Percentiles rank a stretch among this genome's conserved stretches.
Evolutionary conservation across 2,329 filamentous ascomycete species (phyloP).

Genomic region (Colletotrichum tamarilloi): DNA sequence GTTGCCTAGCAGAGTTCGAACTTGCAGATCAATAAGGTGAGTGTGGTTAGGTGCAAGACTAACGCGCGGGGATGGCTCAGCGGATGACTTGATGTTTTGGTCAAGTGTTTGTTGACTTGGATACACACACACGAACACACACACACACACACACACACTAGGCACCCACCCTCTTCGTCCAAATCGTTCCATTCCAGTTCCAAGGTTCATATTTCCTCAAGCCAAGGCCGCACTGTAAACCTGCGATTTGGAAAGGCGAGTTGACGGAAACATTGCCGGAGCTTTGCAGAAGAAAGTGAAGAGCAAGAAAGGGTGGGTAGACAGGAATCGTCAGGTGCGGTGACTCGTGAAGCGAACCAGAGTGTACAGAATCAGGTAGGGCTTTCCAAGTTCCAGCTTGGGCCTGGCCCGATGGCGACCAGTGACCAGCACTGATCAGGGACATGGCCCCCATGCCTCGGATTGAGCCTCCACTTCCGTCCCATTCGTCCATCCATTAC

Average conservation of each 20-base stretch:
- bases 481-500: slow-evolving; percentile 25
- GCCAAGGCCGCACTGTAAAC: too few species aligned
- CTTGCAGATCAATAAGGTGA: background rate
- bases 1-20: background rate
- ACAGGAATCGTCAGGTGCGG: background rate
- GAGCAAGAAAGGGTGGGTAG: background rate
- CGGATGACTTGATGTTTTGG: background rate
- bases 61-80: background rate
- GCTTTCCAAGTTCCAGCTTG: background rate
- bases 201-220: too few species aligned
- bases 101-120: background rate
- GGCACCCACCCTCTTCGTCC: too few species aligned
- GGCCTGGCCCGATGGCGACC: background rate
- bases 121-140: too few species aligned
- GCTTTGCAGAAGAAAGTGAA: too few species aligned
- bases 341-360: background rate
- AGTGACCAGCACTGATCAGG: background rate
- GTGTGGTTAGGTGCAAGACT: slow-evolving; percentile 6
- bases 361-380: background rate
- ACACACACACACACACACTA: too few species aligned
- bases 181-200: too few species aligned
- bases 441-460: background rate
- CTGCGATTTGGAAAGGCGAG: too few species aligned
- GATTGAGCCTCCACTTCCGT: slow-evolving; percentile 31
- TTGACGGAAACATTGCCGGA: too few species aligned